Evolutionary conservation across 2,329 filamentous ascomycete genomes (phyloP).

Genomic region (Xylaria sp.): DNA sequence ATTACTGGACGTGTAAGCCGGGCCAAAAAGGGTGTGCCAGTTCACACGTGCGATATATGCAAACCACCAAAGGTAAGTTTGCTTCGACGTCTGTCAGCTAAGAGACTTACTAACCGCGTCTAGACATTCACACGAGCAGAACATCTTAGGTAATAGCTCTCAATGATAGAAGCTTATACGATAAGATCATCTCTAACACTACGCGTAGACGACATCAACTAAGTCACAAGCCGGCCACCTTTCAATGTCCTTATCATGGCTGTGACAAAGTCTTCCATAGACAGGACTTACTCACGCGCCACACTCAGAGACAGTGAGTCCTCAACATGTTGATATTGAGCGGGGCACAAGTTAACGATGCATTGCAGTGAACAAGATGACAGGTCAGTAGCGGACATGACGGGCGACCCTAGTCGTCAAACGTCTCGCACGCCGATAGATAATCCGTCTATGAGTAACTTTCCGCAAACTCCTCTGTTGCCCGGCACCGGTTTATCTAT

Average conservation of each 20-base stretch:
- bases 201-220: conserved; percentile 67
- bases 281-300: conserved; percentile 68
- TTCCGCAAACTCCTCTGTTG: conserved; percentile 33
- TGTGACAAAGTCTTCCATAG: conserved; percentile 70
- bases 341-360: conserved; percentile 29
- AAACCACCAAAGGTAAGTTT: conserved; percentile 61
- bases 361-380: conserved; percentile 59
- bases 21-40: conserved; percentile 69
- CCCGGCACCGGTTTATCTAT: conserved; percentile 35
- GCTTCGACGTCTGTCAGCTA: conserved; percentile 9
- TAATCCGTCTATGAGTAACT: conserved; percentile 24
- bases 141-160: conserved; percentile 64
- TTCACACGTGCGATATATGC: conserved; percentile 66
- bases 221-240: conserved; percentile 66
- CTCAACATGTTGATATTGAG: background rate
- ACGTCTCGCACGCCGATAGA: conserved; percentile 44
- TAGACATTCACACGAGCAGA: conserved; percentile 73
- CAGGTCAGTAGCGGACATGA: conserved; percentile 48
- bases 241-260: conserved; percentile 62
- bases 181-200: conserved; percentile 43
- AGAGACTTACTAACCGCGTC: conserved; percentile 39
- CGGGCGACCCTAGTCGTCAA: conserved; percentile 45
- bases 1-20: conserved; percentile 68
- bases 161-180: background rate
- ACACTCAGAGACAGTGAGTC: conserved; percentile 63